Evolutionary conservation across 805 yeast genomes (phyloP), one percentile per base, ranked within the genome.

Genomic region (Kregervanrija fluxuum): DNA sequence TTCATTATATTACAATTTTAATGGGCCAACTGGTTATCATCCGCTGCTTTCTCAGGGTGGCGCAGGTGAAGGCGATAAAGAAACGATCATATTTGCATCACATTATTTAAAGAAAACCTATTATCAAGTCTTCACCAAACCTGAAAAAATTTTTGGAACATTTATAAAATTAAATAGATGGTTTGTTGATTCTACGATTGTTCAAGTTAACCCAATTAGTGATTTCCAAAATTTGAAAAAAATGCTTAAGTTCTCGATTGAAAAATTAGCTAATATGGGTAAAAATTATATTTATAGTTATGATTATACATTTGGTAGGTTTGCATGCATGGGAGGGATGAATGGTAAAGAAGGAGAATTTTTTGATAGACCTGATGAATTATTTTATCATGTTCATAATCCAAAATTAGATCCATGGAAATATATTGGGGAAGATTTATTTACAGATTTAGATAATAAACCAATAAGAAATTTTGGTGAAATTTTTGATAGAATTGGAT

Each of bases 61-160:
- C 37, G 73, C 72, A 3, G 90, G 90, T 11, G 86, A 80, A 61
- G 89, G 89, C 41, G 90, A 83, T 57, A 83, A 83, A 57, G 89
- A 83, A 49, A 82, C 90, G 0, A 79, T 80, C 49, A 64, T 79
- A 39, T 82, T 86, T 0, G 83, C 87, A 2, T 80, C 86, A 5
- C 69, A 69, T 37, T 69, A 68, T 8, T 61, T 72, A 33, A 60
- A 65, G 5, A 59, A 70, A 38, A 65, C 70, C 2, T 77, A 66
- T 51, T 77, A 77, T 54, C 83, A 78, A 57, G 63, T 69, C 5
- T 67, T 68, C 38, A 66, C 67, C 11, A 56, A 45, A 15, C 59
- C 60, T 9, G 54, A 45, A 32, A 51, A 52, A 35, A 33, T 57
- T 0, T 56, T 47, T 42, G 60, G 60, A 4, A 45, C 44, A 15